Percentiles rank a stretch among this genome's conserved stretches.
Evolutionary conservation across 805 yeast genomes (phyloP).

Genomic region (Lipomyces yamanashiensis): DNA sequence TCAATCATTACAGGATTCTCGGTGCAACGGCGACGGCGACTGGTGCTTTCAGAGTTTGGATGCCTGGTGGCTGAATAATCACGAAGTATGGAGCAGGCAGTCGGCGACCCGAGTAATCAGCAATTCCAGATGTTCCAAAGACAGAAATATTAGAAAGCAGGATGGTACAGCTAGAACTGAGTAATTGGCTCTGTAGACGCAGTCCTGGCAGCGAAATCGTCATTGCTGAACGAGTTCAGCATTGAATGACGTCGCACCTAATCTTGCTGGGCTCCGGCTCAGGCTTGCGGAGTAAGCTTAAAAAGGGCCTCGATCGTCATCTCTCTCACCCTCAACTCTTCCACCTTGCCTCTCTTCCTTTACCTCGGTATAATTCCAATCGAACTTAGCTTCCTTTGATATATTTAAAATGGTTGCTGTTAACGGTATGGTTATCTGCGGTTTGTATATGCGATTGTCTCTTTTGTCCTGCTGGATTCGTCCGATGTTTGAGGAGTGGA

Average conservation of each 20-base stretch:
- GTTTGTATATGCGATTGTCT: background rate
- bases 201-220: too few relatives aligned
- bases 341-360: background rate
- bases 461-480: background rate
- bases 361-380: background rate
- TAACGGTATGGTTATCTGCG: constrained; percentile 2
- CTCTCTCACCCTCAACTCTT: background rate
- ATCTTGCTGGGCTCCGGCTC: background rate
- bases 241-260: too few relatives aligned
- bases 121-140: background rate
- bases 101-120: background rate
- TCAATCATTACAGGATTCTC: too few relatives aligned
- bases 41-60: background rate
- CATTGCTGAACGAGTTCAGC: too few relatives aligned
- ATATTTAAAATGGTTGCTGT: constrained; percentile 18
- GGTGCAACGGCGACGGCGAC: background rate
- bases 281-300: background rate
- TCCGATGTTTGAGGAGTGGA: background rate
- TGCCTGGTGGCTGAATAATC: background rate
- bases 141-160: background rate
- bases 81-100: background rate
- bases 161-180: background rate
- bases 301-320: constrained; percentile 8
- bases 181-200: too few relatives aligned
- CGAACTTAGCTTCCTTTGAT: background rate